These are phyloP conservation scores for Penicillium pulvis DNA, from an alignment of 495 filamentous ascomycete species.

Conservation along the genomic window DNA sequence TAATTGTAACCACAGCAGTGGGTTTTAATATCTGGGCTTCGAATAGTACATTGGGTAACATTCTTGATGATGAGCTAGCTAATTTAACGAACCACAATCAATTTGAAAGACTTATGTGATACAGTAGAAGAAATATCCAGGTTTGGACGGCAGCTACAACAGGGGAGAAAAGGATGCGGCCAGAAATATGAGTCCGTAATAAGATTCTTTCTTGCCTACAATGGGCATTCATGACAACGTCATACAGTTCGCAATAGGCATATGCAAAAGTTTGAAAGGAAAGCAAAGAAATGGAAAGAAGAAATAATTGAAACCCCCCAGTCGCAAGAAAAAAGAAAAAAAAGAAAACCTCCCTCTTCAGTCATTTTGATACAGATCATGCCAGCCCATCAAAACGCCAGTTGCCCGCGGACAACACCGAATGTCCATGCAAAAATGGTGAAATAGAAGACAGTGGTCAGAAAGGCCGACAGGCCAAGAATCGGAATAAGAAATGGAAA, in stretches of 20 bases:
- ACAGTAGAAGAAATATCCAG: neutral
- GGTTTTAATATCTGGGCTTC: no score
- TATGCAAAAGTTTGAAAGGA: conserved; percentile 12
- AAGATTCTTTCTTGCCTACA: neutral
- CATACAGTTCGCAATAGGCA: conserved; percentile 2
- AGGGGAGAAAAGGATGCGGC: neutral
- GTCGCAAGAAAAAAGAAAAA: conserved; percentile 1
- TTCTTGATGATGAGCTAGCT: no score
- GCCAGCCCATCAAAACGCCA: conserved; percentile 10
- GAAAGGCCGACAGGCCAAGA: neutral
- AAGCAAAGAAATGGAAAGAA: conserved; percentile 9
- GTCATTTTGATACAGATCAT: conserved; percentile 7
- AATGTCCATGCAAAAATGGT: conserved; percentile 12
- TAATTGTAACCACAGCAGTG: neutral
- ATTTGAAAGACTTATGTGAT: neutral
- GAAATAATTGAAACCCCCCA: neutral
- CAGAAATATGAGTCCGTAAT: neutral
- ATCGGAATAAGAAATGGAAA: conserved; percentile 1
- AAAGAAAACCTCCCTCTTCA: conserved; percentile 1
- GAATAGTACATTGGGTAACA: no score
- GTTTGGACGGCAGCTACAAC: neutral
- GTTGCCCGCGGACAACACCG: conserved; percentile 7
- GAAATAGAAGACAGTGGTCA: conserved; percentile 8
- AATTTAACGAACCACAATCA: no score
- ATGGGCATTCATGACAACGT: conserved; percentile 1